These are phyloP conservation scores for Soucietia sequanensis DNA, from an alignment of 805 yeast genomes.

Conservation along the genomic window DNA sequence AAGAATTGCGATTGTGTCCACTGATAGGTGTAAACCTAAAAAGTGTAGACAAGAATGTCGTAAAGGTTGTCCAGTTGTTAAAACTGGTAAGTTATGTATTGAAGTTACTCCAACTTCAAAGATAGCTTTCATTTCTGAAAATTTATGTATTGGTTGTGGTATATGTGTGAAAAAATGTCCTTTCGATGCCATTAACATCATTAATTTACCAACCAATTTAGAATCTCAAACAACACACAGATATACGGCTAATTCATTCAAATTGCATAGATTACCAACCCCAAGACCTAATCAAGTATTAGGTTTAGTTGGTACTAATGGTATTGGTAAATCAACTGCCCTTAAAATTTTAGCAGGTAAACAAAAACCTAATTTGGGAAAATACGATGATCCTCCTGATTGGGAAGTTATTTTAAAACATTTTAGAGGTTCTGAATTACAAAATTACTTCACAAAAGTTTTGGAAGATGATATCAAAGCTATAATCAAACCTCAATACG, in stretches of 20 bases:
- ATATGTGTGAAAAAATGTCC: slow-evolving; percentile 99
- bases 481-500: slow-evolving; percentile 98
- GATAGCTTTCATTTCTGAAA: slow-evolving; percentile 93
- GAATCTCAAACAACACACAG: slow-evolving; percentile 93
- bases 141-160: slow-evolving; percentile 98
- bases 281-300: slow-evolving; percentile 99
- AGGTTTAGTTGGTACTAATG: slow-evolving; percentile 97
- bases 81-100: slow-evolving; percentile 96
- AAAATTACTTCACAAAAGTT: slow-evolving; percentile 91
- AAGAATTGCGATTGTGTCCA: slow-evolving; percentile 94
- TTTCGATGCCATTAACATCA: slow-evolving; percentile 93
- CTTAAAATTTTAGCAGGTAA: slow-evolving; percentile 95
- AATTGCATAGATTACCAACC: slow-evolving; percentile 93
- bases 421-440: slow-evolving; percentile 97
- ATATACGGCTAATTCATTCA: slow-evolving; percentile 97
- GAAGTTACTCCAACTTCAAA: slow-evolving; percentile 90
- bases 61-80: slow-evolving; percentile 95
- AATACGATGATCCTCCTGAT: slow-evolving; percentile 93
- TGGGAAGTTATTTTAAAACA: slow-evolving; percentile 91
- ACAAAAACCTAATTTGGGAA: slow-evolving; percentile 94
- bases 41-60: slow-evolving; percentile 98
- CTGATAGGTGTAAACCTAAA: slow-evolving; percentile 96
- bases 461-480: slow-evolving; percentile 93
- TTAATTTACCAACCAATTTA: slow-evolving; percentile 93
- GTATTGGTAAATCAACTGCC: slow-evolving; percentile 98